Percentiles rank a stretch among this genome's conserved stretches.
These are phyloP conservation scores for Pyrenophora graminea DNA, from an alignment of 2,329 filamentous ascomycete genomes.

Conservation along the genomic window DNA sequence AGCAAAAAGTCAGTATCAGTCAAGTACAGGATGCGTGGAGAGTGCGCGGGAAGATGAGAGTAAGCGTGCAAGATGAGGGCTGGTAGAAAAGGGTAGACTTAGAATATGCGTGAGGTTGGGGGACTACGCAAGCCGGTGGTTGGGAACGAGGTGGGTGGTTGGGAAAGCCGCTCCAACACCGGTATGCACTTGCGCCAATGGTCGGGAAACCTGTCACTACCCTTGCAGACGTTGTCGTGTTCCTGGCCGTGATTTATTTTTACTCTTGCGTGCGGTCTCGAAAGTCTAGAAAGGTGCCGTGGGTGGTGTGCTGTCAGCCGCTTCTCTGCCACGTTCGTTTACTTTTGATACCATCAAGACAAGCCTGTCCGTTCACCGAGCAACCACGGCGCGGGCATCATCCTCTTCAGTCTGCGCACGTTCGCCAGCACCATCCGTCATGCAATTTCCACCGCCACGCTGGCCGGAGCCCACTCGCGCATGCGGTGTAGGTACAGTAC, in stretches of 20 bases:
- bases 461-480: neutral
- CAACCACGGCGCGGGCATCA: constrained; percentile 7
- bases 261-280: neutral
- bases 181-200: constrained; percentile 8
- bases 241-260: neutral
- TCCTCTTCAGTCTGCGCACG: constrained; percentile 5
- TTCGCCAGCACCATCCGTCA: constrained; percentile 11
- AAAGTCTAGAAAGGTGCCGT: too few species aligned
- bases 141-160: constrained; percentile 24
- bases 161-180: constrained; percentile 14
- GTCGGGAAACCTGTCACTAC: constrained; percentile 5
- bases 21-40: too few species aligned
- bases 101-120: constrained; percentile 37
- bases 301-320: constrained; percentile 3
- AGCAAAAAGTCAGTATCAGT: too few species aligned
- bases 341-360: neutral
- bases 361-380: constrained; percentile 18
- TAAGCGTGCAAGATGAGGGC: constrained; percentile 20
- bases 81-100: constrained; percentile 38
- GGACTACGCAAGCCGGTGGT: constrained; percentile 13
- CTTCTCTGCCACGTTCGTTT: constrained; percentile 3
- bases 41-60: constrained; percentile 10
- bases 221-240: neutral
- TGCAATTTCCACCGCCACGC: constrained; percentile 3
- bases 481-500: too few species aligned